These are phyloP conservation scores for Phoma sp. DNA, from an alignment of 2,329 filamentous ascomycete species.

Conservation along the genomic window DNA sequence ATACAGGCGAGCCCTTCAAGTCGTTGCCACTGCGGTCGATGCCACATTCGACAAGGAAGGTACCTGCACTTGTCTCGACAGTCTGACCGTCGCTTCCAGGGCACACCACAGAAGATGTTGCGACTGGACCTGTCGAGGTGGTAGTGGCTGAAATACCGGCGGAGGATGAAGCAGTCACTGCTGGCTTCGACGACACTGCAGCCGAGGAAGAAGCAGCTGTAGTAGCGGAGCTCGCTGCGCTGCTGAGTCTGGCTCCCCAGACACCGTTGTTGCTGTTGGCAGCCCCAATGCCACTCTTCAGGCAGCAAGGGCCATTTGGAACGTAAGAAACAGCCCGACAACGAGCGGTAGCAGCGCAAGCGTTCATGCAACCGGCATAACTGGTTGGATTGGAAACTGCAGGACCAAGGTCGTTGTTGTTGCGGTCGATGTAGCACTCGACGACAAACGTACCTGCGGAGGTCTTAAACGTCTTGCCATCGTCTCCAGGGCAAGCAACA, in stretches of 20 bases:
- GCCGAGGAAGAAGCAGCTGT: not conserved
- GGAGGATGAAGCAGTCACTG: not conserved
- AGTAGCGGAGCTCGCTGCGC: not conserved
- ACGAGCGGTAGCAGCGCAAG: constrained; percentile 21
- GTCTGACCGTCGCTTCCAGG: constrained; percentile 3
- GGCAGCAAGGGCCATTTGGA: constrained; percentile 22
- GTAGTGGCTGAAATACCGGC: not conserved
- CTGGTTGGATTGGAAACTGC: not conserved
- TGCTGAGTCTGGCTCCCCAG: constrained; percentile 2
- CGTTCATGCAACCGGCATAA: constrained; percentile 21
- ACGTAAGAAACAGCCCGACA: constrained; percentile 32
- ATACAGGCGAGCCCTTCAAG: constrained; percentile 2
- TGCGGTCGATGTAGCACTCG: constrained; percentile 4
- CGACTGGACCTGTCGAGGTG: not conserved
- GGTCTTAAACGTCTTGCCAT: constrained; percentile 1
- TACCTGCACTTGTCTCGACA: not conserved
- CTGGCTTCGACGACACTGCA: too few species aligned
- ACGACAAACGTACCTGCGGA: not conserved
- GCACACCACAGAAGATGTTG: constrained; percentile 1
- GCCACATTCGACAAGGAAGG: constrained; percentile 6
- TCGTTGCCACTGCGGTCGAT: constrained; percentile 4
- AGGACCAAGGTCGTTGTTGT: not conserved
- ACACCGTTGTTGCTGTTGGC: not conserved
- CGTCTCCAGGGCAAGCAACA: constrained; percentile 1
- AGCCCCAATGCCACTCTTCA: constrained; percentile 19